phyloP scores from a whole-genome alignment of 352 stramenopile species.

The Phytophthora ramorum region DNA sequence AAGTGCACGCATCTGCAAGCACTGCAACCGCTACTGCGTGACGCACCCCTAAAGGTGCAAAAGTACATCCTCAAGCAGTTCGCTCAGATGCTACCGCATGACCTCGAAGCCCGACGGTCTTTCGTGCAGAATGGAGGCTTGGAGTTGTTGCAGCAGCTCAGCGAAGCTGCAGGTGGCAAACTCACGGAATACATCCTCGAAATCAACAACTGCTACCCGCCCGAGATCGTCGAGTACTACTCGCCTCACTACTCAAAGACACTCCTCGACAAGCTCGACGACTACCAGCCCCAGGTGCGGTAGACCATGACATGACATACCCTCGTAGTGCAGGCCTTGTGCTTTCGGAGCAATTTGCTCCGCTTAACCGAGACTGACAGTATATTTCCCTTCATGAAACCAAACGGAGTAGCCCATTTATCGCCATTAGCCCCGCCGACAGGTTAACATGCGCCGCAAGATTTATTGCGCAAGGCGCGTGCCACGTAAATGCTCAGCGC shows the following conservation, averaged over 20 bases:
- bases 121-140: conserved; percentile 95
- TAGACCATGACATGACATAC: conserved; percentile 32
- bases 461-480: conserved; percentile 4
- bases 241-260: conserved; percentile 96
- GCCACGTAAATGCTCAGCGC: background rate
- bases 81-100: conserved; percentile 93
- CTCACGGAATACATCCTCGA: conserved; percentile 95
- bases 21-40: conserved; percentile 92
- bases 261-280: conserved; percentile 96
- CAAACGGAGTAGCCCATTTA: background rate
- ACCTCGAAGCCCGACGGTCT: conserved; percentile 91
- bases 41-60: conserved; percentile 94
- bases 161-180: conserved; percentile 92
- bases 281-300: conserved; percentile 92
- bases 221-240: conserved; percentile 97
- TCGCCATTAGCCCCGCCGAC: background rate
- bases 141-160: conserved; percentile 94
- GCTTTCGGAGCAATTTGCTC: background rate
- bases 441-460: background rate
- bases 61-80: conserved; percentile 98
- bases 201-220: conserved; percentile 97
- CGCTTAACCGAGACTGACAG: conserved; percentile 8
- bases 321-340: conserved; percentile 8
- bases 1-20: conserved; percentile 96
- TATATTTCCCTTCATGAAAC: conserved; percentile 10